Conservation (phyloP, 2,329 filamentous ascomycete genomes). For the Botrytis galanthina region DNA sequence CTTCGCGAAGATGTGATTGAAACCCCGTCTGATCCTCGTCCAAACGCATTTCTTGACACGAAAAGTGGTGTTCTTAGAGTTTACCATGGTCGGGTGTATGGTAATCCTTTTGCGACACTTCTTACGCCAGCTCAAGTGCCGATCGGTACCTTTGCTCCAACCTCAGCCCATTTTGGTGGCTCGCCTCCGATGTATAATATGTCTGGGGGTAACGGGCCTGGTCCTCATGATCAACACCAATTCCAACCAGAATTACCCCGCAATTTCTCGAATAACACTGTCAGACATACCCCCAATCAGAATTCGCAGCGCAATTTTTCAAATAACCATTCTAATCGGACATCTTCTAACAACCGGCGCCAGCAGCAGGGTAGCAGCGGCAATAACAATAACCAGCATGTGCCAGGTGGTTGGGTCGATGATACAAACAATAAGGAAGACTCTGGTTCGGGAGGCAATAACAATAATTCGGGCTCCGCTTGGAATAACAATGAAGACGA, state of each 20-base stretch:
- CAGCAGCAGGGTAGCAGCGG: conserved; percentile 1
- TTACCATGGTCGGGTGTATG: conserved; percentile 57
- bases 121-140: conserved; percentile 46
- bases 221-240: conserved; percentile 6
- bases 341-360: background rate
- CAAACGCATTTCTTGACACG: conserved; percentile 59
- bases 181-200: conserved; percentile 33
- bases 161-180: conserved; percentile 31
- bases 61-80: conserved; percentile 52
- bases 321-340: background rate
- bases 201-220: background rate
- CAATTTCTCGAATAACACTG: background rate
- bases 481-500: conserved; percentile 4
- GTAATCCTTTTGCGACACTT: conserved; percentile 48
- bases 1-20: conserved; percentile 55
- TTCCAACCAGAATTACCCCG: background rate
- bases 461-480: background rate
- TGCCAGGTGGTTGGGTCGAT: conserved; percentile 25
- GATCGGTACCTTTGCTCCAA: conserved; percentile 39
- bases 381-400: conserved; percentile 9
- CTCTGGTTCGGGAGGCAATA: background rate
- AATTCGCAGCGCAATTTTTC: background rate
- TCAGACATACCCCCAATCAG: conserved; percentile 4
- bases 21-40: conserved; percentile 50
- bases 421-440: conserved; percentile 16